Percentiles rank a stretch among this genome's conserved stretches.
phyloP scores from a whole-genome alignment of 2,329 filamentous ascomycete genomes.

The Lasiodiplodia gonubiensis region DNA sequence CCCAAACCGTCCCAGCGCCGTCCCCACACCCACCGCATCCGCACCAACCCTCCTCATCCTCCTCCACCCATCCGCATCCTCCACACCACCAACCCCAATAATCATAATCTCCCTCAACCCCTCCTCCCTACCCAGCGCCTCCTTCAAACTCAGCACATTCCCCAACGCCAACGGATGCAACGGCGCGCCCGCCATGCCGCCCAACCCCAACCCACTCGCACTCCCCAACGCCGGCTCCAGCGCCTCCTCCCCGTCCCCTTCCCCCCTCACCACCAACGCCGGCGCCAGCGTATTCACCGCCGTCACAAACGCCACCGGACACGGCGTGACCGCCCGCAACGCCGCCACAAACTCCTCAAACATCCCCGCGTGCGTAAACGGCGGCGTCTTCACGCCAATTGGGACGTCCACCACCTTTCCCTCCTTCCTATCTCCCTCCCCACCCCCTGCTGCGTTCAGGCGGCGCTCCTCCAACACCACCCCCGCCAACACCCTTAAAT shows the following conservation, averaged over 20 bases:
- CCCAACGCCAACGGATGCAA: conserved; percentile 76
- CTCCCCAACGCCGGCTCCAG: conserved; percentile 52
- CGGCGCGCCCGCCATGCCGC: conserved; percentile 73
- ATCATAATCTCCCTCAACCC: conserved; percentile 47
- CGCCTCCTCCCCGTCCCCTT: conserved; percentile 30
- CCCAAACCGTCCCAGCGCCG: conserved; percentile 69
- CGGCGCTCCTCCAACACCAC: conserved; percentile 59
- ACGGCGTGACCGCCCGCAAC: conserved; percentile 46
- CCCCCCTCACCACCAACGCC: conserved; percentile 61
- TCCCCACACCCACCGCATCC: conserved; percentile 70
- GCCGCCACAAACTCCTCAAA: conserved; percentile 64
- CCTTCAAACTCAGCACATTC: conserved; percentile 72
- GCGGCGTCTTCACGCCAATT: conserved; percentile 75
- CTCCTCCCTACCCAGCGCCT: conserved; percentile 60
- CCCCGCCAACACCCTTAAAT: conserved; percentile 57
- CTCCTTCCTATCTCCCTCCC: neutral
- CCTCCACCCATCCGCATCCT: conserved; percentile 64
- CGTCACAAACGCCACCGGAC: conserved; percentile 70
- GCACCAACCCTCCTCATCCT: conserved; percentile 73
- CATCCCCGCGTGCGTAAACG: conserved; percentile 73
- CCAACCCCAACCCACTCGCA: conserved; percentile 63
- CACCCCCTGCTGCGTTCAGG: conserved; percentile 42
- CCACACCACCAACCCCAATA: conserved; percentile 12
- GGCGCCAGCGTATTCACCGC: conserved; percentile 76
- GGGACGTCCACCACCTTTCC: conserved; percentile 41